Conservation (phyloP, 192 early-diverging fungal species). For the Gonapodya sp. region DNA sequence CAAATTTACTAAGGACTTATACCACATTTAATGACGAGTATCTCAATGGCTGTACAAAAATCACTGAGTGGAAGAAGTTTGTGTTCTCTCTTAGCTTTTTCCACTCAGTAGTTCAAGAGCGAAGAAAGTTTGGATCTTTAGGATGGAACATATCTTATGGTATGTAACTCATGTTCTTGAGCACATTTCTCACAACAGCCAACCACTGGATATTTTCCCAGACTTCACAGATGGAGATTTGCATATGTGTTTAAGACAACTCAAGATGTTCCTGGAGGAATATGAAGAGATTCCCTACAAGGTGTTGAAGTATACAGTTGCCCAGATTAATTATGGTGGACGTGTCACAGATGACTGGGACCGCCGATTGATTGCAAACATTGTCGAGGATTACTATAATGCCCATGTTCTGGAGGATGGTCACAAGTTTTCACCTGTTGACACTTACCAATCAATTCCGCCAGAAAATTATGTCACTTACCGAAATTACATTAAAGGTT, state of each 20-base stretch:
- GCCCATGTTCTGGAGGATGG: conserved; percentile 26
- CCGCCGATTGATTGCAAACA: conserved; percentile 38
- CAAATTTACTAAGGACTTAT: conserved; percentile 41
- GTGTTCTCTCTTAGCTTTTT: conserved; percentile 50
- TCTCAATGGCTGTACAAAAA: conserved; percentile 53
- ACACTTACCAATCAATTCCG: conserved; percentile 32
- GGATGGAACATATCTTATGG: conserved; percentile 36
- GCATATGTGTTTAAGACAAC: conserved; percentile 43
- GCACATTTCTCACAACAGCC: background rate
- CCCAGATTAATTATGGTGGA: conserved; percentile 37
- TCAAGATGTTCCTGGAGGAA: conserved; percentile 46
- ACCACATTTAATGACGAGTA: conserved; percentile 43
- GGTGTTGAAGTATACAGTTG: conserved; percentile 41
- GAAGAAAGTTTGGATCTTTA: conserved; percentile 51
- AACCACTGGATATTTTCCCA: conserved; percentile 26
- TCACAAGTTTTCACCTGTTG: conserved; percentile 17
- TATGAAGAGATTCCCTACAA: conserved; percentile 47
- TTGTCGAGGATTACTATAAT: conserved; percentile 40
- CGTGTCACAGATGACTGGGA: conserved; percentile 50
- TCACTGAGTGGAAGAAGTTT: conserved; percentile 41
- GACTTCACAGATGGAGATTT: conserved; percentile 54
- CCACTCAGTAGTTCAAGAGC: conserved; percentile 52
- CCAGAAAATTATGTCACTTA: conserved; percentile 29
- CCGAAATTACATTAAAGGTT: conserved; percentile 41
- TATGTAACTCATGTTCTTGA: background rate